Evolutionary conservation across 176 grass and related monocot genomes (phyloP).

Genomic region (Areca catechu): DNA sequence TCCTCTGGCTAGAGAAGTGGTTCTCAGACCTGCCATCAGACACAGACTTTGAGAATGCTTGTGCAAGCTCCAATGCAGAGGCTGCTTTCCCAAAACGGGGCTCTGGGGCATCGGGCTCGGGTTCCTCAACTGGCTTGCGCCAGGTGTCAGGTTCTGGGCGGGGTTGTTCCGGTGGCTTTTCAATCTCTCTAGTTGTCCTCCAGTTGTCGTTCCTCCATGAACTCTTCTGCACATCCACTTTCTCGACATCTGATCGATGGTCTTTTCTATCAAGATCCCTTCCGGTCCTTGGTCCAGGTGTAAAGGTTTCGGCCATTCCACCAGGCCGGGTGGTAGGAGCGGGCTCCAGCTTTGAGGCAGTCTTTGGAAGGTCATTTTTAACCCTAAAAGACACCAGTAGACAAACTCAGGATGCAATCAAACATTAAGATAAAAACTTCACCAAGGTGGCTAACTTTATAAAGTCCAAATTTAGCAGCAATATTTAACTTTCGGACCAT

Average conservation of each 20-base stretch:
- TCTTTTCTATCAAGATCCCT: slow-evolving; percentile 57
- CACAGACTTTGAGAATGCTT: slow-evolving; percentile 79
- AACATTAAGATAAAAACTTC: too few relatives aligned
- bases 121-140: slow-evolving; percentile 72
- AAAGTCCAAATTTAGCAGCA: too few relatives aligned
- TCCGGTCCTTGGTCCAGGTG: slow-evolving; percentile 43
- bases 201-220: slow-evolving; percentile 43
- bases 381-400: slow-evolving; percentile 30
- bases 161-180: slow-evolving; percentile 48
- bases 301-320: slow-evolving; percentile 42
- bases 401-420: neutral
- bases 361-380: slow-evolving; percentile 60
- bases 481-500: too few relatives aligned
- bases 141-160: slow-evolving; percentile 63
- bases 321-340: slow-evolving; percentile 26
- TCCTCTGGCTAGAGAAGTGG: slow-evolving; percentile 15
- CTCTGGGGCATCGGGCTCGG: slow-evolving; percentile 35
- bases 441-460: too few relatives aligned
- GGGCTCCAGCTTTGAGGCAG: slow-evolving; percentile 51
- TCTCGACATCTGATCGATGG: slow-evolving; percentile 21
- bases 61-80: slow-evolving; percentile 69
- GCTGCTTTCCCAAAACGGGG: slow-evolving; percentile 70
- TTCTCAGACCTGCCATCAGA: slow-evolving; percentile 36
- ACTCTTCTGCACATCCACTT: slow-evolving; percentile 35
- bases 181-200: slow-evolving; percentile 40